These are phyloP conservation scores for Fusarium tupiense DNA, from an alignment of 2,329 filamentous ascomycete species.

Conservation along the genomic window DNA sequence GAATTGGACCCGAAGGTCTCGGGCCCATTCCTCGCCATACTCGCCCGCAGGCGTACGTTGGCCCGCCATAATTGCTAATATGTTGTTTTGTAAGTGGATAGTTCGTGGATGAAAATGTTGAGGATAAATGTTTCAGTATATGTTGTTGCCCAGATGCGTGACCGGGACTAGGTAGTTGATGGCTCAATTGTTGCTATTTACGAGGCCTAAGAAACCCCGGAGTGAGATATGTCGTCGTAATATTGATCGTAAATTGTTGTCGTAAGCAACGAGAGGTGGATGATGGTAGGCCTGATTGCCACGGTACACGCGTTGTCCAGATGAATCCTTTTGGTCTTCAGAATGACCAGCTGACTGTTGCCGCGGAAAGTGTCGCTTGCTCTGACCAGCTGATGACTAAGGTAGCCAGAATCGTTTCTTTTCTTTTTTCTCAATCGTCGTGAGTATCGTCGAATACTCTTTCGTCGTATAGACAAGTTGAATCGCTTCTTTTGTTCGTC, in stretches of 20 bases:
- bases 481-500: slow-evolving; percentile 16
- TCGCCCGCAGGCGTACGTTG: slow-evolving; percentile 51
- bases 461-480: slow-evolving; percentile 10
- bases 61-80: slow-evolving; percentile 50
- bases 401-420: neutral
- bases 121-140: neutral
- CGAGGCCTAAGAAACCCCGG: slow-evolving; percentile 15
- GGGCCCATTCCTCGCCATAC: slow-evolving; percentile 79
- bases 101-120: slow-evolving; percentile 6
- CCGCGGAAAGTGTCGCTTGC: slow-evolving; percentile 5
- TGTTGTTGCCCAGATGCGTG: slow-evolving; percentile 29
- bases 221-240: slow-evolving; percentile 28
- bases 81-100: neutral
- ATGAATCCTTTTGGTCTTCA: slow-evolving; percentile 14
- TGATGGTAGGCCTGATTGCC: slow-evolving; percentile 44
- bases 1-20: slow-evolving; percentile 83
- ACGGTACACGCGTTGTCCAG: slow-evolving; percentile 38
- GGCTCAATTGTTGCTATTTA: slow-evolving; percentile 36
- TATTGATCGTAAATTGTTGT: slow-evolving; percentile 40
- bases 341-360: slow-evolving; percentile 32
- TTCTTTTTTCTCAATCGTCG: slow-evolving; percentile 8
- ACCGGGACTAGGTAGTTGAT: slow-evolving; percentile 7
- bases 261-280: slow-evolving; percentile 39
- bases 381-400: slow-evolving; percentile 28
- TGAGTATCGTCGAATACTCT: slow-evolving; percentile 16